phyloP scores from a whole-genome alignment of 192 early-diverging fungal genomes.

The Geranomyces variabilis region DNA sequence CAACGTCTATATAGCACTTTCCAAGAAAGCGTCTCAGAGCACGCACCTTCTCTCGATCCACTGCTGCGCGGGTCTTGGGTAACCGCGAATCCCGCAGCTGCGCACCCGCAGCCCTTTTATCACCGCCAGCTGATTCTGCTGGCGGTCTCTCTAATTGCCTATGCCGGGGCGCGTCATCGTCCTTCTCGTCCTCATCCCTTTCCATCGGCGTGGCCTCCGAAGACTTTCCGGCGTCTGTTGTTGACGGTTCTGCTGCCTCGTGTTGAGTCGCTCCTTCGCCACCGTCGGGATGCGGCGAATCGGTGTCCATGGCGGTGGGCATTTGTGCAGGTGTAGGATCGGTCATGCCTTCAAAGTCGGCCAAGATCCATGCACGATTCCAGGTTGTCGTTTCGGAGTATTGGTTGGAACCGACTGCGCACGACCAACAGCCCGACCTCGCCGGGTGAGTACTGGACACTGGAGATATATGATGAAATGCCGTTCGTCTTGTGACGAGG shows the following conservation, averaged over 20 bases:
- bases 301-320: neutral
- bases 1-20: no score
- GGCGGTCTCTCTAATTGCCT: neutral
- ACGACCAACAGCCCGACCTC: no score
- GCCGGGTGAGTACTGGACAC: no score
- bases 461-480: no score
- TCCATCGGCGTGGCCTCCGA: neutral
- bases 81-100: neutral
- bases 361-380: no score
- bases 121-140: neutral
- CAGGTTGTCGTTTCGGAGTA: no score
- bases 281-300: neutral
- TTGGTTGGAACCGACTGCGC: no score
- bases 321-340: no score
- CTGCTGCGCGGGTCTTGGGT: neutral
- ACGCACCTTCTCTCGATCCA: slow-evolving; percentile 5
- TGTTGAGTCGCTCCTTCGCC: neutral
- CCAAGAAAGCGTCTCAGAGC: neutral
- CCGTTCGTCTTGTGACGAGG: no score
- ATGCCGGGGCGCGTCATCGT: neutral
- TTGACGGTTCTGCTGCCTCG: neutral
- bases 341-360: no score
- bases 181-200: slow-evolving; percentile 4
- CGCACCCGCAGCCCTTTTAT: neutral
- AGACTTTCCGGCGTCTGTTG: neutral